Percentiles rank a stretch among this genome's conserved stretches.
Conservation (phyloP, 768 basidiomycete genomes). For the Russula griseocarnosa region DNA sequence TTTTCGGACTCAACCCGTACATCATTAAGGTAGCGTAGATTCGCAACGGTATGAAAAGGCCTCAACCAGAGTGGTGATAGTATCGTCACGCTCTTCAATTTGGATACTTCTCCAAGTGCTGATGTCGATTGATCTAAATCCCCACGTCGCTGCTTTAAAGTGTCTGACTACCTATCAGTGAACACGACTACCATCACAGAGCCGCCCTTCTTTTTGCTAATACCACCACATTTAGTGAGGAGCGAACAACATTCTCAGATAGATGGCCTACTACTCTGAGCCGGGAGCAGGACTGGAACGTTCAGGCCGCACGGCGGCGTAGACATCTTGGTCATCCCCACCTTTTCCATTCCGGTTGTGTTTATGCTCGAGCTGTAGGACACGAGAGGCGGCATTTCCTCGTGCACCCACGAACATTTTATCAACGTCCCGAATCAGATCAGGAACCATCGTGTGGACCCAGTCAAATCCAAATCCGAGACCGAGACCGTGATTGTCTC, state of each 20-base stretch:
- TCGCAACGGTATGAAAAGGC: too few species aligned
- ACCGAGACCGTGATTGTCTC: neutral
- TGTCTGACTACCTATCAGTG: neutral
- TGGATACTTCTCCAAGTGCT: neutral
- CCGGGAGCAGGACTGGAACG: neutral
- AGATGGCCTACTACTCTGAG: neutral
- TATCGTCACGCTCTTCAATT: neutral
- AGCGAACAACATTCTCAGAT: neutral
- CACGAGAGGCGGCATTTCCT: neutral
- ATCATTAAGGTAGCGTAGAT: too few species aligned
- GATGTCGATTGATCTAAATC: neutral
- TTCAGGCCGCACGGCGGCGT: neutral
- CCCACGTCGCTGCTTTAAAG: neutral
- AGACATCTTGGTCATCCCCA: neutral
- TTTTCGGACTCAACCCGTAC: too few species aligned
- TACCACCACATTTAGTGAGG: neutral
- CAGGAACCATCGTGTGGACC: conserved; percentile 10
- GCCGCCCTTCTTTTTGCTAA: neutral
- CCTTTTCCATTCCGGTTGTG: neutral
- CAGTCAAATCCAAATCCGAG: neutral
- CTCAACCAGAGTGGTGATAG: too few species aligned
- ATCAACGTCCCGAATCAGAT: conserved; percentile 1
- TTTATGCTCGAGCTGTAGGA: neutral
- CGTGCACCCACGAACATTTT: neutral
- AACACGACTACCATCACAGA: neutral